Evolutionary conservation across 2,329 filamentous ascomycete genomes (phyloP), one percentile per base, ranked within the genome.

Genomic region (Aspergillus sp.): DNA sequence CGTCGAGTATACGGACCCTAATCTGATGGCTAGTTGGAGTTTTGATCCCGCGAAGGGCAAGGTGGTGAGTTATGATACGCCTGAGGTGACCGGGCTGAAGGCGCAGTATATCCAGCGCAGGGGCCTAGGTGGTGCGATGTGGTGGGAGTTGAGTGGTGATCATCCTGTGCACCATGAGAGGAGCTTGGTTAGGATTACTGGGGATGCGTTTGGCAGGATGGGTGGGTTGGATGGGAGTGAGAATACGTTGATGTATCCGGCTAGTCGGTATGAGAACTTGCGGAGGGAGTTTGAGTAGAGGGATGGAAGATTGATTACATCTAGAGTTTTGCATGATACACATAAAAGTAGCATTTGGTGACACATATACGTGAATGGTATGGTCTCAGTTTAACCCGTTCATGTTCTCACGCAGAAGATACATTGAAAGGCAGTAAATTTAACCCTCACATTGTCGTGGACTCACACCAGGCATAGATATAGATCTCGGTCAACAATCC

Each of bases 111-210:
- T 97, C 70, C 84, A 81, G 70, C 73, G 84, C 20, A 79, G 83
- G 49, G 81, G 85, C 0, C 82, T 97, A 0, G 93, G 92, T 2
- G 94, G 94, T n/a, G 91, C 85, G n/a, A 97, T 98, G 93, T 98
- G 92, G 92, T 96, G 91, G 91, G 93, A 97, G 78, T 91, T 87
- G 68, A 94, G 89, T 69, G 88, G 85, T 0, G 94, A 97, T 73
- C 88, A 87, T 3, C 45, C 45, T 3, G 45, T 24, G 71, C 71
- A 76, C 3, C 87, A 86, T 0, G 75, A 74, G 12, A 79, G 82
- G 0, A 94, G 90, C 67, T 73, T 97, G 70, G 92, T 93, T 57
- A 78, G 75, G 6, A 87, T 83, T 45, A 75, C 77, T 61, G 57
- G 71, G 63, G 65, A 66, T 45, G 59, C 63, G 3, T 63, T 73